Conservation (phyloP, 1,139 yeast species). For the Saccharomyces hybrid region DNA sequence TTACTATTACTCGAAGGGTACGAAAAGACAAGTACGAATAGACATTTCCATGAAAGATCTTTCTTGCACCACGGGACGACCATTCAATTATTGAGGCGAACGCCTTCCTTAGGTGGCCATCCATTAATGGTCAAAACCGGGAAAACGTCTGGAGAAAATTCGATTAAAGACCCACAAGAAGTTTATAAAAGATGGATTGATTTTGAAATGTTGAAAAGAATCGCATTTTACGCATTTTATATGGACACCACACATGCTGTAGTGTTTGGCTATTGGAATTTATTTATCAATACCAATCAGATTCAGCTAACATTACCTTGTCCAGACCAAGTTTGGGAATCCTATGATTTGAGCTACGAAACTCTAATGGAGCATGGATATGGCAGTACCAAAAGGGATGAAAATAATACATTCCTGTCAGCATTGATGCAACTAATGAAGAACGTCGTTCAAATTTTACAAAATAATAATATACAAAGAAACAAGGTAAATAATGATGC, state of each 20-base stretch:
- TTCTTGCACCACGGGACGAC: constrained; percentile 73
- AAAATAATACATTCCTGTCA: constrained; percentile 38
- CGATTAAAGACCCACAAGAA: constrained; percentile 32
- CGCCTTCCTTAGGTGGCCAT: constrained; percentile 67
- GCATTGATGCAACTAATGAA: constrained; percentile 52
- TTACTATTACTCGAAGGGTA: constrained; percentile 54
- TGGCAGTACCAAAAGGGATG: constrained; percentile 10
- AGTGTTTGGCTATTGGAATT: constrained; percentile 66
- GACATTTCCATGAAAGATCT: constrained; percentile 63
- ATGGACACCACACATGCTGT: constrained; percentile 75
- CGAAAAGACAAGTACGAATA: constrained; percentile 54
- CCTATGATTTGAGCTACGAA: constrained; percentile 30
- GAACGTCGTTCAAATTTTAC: constrained; percentile 36
- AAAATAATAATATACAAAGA: constrained; percentile 3
- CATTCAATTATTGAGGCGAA: constrained; percentile 61
- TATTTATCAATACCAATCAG: constrained; percentile 55
- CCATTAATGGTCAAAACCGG: constrained; percentile 38
- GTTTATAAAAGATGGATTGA: constrained; percentile 63
- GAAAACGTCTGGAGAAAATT: constrained; percentile 7
- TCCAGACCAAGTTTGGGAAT: constrained; percentile 72
- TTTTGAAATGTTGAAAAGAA: constrained; percentile 67
- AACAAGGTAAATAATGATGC: not conserved
- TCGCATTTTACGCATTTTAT: constrained; percentile 73
- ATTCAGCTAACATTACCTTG: constrained; percentile 72
- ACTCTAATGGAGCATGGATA: constrained; percentile 23